phyloP scores from a whole-genome alignment of 192 early-diverging fungal genomes.

The Oehlia diaphana region DNA sequence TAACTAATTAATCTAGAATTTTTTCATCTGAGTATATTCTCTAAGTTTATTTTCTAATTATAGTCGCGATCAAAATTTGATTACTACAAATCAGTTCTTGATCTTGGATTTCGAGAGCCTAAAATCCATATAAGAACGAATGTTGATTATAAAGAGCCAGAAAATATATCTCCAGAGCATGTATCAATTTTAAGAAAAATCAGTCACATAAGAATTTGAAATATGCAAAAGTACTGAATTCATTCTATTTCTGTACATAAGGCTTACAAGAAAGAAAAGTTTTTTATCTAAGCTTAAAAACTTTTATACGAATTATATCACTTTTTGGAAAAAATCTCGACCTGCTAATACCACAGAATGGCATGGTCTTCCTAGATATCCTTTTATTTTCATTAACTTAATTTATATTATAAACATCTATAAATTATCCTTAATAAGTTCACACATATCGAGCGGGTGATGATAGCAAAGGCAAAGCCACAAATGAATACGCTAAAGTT shows the following conservation, averaged over 20 bases:
- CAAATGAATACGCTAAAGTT: constrained; percentile 69
- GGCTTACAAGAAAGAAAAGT: background rate
- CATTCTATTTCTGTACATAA: background rate
- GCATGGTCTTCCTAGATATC: constrained; percentile 63
- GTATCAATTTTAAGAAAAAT: background rate
- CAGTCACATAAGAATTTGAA: background rate
- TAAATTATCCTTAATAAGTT: constrained; percentile 28
- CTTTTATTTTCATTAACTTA: constrained; percentile 1
- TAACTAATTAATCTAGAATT: constrained; percentile 8
- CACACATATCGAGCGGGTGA: constrained; percentile 32
- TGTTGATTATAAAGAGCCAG: constrained; percentile 56
- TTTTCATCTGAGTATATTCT: background rate
- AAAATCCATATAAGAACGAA: constrained; percentile 59
- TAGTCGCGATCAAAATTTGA: constrained; percentile 59
- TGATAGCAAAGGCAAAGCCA: background rate
- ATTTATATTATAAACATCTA: constrained; percentile 28
- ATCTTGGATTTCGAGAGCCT: constrained; percentile 51
- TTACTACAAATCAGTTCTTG: constrained; percentile 56
- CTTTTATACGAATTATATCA: background rate
- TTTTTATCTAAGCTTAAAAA: background rate
- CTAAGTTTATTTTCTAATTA: background rate
- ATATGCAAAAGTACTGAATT: background rate
- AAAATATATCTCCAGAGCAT: background rate
- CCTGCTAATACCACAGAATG: constrained; percentile 44
- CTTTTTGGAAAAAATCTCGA: constrained; percentile 4